Evolutionary conservation across 805 yeast genomes (phyloP).

Genomic region (Metschnikowia borealis): DNA sequence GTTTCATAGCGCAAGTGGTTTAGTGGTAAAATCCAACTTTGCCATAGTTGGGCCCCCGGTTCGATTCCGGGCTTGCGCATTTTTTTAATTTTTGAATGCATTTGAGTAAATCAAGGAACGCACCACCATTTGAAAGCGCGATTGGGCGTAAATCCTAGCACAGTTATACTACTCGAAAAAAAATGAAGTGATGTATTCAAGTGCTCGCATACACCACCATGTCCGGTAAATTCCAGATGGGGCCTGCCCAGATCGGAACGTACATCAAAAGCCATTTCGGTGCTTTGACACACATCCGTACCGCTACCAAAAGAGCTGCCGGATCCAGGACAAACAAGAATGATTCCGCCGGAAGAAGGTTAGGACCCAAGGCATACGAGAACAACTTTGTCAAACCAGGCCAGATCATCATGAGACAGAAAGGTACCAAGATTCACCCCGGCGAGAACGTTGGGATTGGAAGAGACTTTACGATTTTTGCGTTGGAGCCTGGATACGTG

Average conservation of each 20-base stretch:
- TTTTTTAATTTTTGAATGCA: slow-evolving; percentile 1
- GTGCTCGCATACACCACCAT: slow-evolving; percentile 4
- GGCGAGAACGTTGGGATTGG: slow-evolving; percentile 92
- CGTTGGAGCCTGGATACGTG: slow-evolving; percentile 89
- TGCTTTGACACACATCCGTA: slow-evolving; percentile 53
- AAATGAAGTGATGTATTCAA: slow-evolving; percentile 1
- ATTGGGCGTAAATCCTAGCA: slow-evolving; percentile 5
- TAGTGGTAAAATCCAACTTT: slow-evolving; percentile 23
- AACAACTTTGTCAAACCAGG: slow-evolving; percentile 75
- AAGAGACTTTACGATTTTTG: slow-evolving; percentile 87
- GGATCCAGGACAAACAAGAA: slow-evolving; percentile 93
- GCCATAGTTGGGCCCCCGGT: slow-evolving; percentile 25
- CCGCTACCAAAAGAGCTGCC: slow-evolving; percentile 89
- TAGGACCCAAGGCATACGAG: slow-evolving; percentile 87
- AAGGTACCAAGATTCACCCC: slow-evolving; percentile 93
- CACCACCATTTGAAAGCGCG: background rate
- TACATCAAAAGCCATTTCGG: slow-evolving; percentile 10
- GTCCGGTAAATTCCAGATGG: slow-evolving; percentile 12
- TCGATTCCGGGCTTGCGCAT: slow-evolving; percentile 25
- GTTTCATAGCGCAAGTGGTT: slow-evolving; percentile 18
- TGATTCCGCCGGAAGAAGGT: slow-evolving; percentile 91
- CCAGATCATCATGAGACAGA: slow-evolving; percentile 84
- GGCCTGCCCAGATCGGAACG: slow-evolving; percentile 12
- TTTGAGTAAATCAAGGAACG: background rate
- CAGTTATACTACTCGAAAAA: slow-evolving; percentile 1